phyloP scores from a whole-genome alignment of 2,329 filamentous ascomycete genomes.

The Pseudovirgaria hyperparasitica region DNA sequence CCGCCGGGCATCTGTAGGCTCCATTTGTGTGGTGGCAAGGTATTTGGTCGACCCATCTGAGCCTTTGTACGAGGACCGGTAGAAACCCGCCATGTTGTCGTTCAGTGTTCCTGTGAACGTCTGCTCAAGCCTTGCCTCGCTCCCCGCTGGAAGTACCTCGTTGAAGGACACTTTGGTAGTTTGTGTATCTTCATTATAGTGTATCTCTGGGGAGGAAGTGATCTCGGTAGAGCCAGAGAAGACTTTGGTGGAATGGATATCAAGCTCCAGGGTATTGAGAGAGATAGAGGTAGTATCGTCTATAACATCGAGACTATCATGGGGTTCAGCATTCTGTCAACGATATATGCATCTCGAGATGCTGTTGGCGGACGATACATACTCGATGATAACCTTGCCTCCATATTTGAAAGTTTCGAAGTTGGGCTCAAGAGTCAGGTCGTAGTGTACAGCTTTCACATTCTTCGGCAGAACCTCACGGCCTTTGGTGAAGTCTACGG shows the following conservation, averaged over 20 bases:
- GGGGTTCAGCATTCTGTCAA: constrained; percentile 10
- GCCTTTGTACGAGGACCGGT: constrained; percentile 85
- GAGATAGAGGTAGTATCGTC: constrained; percentile 77
- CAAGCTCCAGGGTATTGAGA: constrained; percentile 76
- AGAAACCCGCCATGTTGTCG: constrained; percentile 96
- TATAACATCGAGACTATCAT: constrained; percentile 58
- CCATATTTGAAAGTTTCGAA: constrained; percentile 79
- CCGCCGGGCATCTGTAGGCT: constrained; percentile 82
- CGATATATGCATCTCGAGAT: neutral
- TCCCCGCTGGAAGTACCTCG: constrained; percentile 57
- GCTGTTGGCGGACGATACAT: constrained; percentile 23
- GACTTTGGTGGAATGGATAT: constrained; percentile 64
- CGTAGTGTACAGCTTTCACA: constrained; percentile 84
- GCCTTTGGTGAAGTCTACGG: constrained; percentile 47
- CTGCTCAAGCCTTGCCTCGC: constrained; percentile 65
- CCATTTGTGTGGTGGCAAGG: constrained; percentile 89
- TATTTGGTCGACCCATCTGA: constrained; percentile 66
- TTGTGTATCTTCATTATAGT: constrained; percentile 68
- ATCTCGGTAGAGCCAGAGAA: constrained; percentile 44
- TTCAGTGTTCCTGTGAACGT: constrained; percentile 72
- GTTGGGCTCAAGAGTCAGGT: constrained; percentile 82
- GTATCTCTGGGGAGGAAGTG: constrained; percentile 52
- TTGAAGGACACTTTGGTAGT: constrained; percentile 71
- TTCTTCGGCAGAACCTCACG: constrained; percentile 85
- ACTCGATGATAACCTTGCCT: constrained; percentile 73